phyloP scores from a whole-genome alignment of 345 rosid species.

The Psidium guajava region DNA sequence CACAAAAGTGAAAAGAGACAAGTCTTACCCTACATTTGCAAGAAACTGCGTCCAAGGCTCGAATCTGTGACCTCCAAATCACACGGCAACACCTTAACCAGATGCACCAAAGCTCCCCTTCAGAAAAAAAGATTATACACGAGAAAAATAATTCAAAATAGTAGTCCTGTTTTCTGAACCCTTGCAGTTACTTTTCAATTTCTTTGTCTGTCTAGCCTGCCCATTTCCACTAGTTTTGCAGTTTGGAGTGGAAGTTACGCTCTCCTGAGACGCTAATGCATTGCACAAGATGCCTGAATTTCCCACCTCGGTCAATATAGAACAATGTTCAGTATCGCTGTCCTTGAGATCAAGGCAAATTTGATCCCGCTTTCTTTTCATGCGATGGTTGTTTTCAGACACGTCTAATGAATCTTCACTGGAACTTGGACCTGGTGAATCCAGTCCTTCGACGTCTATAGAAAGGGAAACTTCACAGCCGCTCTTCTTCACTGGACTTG shows the following conservation, averaged over 20 bases:
- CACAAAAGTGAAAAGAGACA: no score
- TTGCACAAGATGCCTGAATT: slow-evolving; percentile 1
- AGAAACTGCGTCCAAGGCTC: no score
- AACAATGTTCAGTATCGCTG: slow-evolving; percentile 5
- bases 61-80: no score
- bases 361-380: slow-evolving; percentile 10
- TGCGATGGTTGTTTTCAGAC: neutral
- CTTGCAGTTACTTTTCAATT: slow-evolving; percentile 17
- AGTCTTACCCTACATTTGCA: no score
- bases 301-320: slow-evolving; percentile 23
- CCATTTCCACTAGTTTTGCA: slow-evolving; percentile 10
- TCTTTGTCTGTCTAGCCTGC: slow-evolving; percentile 16
- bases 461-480: slow-evolving; percentile 10
- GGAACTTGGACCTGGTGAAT: slow-evolving; percentile 6
- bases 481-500: neutral
- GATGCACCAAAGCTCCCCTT: no score
- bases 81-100: no score
- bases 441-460: slow-evolving; percentile 10
- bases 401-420: neutral
- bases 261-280: slow-evolving; percentile 29
- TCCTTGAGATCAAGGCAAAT: slow-evolving; percentile 4
- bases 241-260: slow-evolving; percentile 38
- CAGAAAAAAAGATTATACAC: slow-evolving; percentile 6
- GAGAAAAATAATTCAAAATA: slow-evolving; percentile 60
- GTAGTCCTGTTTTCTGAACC: slow-evolving; percentile 19